These are phyloP conservation scores for Amanita pseudoporphyria DNA, from an alignment of 768 basidiomycete genomes.

Conservation along the genomic window DNA sequence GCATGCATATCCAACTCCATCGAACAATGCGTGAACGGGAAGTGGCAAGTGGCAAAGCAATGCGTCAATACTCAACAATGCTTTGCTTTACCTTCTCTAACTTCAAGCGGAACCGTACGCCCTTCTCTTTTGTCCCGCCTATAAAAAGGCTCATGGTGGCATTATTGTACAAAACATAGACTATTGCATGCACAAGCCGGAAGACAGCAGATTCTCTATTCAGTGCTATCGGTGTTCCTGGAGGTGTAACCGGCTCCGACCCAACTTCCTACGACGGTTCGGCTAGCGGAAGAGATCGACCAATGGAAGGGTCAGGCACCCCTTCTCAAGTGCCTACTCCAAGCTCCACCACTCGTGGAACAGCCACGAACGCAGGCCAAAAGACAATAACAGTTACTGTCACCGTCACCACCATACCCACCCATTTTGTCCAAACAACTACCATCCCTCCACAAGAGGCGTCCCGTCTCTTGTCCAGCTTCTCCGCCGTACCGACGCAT, in stretches of 20 bases:
- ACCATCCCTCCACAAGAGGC: slow-evolving; percentile 36
- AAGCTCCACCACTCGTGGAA: slow-evolving; percentile 5
- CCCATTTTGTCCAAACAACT: slow-evolving; percentile 19
- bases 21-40: slow-evolving; percentile 30
- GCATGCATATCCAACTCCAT: slow-evolving; percentile 35
- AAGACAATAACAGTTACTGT: slow-evolving; percentile 24
- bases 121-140: neutral
- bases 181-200: slow-evolving; percentile 42
- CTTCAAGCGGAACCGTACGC: slow-evolving; percentile 35
- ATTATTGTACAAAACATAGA: slow-evolving; percentile 17
- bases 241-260: slow-evolving; percentile 26
- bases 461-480: slow-evolving; percentile 28
- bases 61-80: slow-evolving; percentile 32
- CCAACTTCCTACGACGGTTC: slow-evolving; percentile 10
- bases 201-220: slow-evolving; percentile 37
- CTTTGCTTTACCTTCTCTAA: slow-evolving; percentile 42
- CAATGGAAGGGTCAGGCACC: neutral
- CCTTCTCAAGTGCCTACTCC: neutral
- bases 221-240: slow-evolving; percentile 34
- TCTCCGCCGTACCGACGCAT: slow-evolving; percentile 14
- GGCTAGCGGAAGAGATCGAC: neutral
- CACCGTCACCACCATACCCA: slow-evolving; percentile 16
- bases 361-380: neutral
- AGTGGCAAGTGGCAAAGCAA: slow-evolving; percentile 35
- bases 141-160: neutral